A percentile compares a stretch with the other conserved stretches of the same genome.
Conservation (phyloP, 78 protist species). For the Andalucia godoyi region DNA sequence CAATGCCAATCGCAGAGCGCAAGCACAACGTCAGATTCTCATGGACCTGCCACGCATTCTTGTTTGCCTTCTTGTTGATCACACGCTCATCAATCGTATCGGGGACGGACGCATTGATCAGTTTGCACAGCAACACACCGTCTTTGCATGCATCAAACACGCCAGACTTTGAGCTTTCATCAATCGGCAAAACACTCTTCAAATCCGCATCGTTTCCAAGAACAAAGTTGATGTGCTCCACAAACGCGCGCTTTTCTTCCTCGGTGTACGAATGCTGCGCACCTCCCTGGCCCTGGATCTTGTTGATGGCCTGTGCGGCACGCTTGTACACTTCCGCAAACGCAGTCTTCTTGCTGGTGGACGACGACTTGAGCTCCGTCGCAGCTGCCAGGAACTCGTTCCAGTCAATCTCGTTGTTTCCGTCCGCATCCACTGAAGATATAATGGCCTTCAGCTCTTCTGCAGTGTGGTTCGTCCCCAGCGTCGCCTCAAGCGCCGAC, state of each 20-base stretch:
- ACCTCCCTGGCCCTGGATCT: no score
- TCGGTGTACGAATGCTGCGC: conserved; percentile 64
- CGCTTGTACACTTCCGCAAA: no score
- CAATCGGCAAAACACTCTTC: background rate
- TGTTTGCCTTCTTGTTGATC: conserved; percentile 57
- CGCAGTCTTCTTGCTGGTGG: no score
- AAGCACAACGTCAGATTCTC: conserved; percentile 62
- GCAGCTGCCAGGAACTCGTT: no score
- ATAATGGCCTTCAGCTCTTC: no score
- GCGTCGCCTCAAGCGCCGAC: no score
- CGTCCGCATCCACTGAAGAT: no score
- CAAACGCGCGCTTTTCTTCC: conserved; percentile 61
- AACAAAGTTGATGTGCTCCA: conserved; percentile 60
- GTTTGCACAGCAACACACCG: conserved; percentile 58
- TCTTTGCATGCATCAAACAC: conserved; percentile 19
- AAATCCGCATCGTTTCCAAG: conserved; percentile 54
- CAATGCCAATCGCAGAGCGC: conserved; percentile 84
- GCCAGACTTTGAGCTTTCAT: background rate
- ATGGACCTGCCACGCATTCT: conserved; percentile 27
- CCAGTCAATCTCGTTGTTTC: no score
- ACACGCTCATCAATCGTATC: conserved; percentile 88
- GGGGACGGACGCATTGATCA: conserved; percentile 71
- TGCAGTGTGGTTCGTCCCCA: no score
- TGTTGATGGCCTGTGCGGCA: no score
- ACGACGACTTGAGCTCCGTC: no score